Conservation (phyloP, 1,139 yeast species). For the Hanseniaspora uvarum region DNA sequence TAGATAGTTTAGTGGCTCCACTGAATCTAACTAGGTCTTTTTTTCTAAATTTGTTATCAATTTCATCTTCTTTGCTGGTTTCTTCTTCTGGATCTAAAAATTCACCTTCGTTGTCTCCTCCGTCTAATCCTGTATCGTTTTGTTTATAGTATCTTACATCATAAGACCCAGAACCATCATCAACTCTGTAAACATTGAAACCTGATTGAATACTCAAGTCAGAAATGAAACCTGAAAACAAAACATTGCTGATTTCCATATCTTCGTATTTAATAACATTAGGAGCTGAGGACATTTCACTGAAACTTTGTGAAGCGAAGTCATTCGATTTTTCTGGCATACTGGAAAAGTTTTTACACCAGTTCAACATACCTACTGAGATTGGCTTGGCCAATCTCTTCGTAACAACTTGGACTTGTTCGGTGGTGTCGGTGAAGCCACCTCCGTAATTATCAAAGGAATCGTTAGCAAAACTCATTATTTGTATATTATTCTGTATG, state of each 20-base stretch:
- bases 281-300: background rate
- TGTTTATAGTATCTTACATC: slow-evolving; percentile 66
- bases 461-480: slow-evolving; percentile 15
- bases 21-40: slow-evolving; percentile 47
- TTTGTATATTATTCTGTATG: background rate
- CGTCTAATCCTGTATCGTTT: slow-evolving; percentile 35
- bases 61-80: slow-evolving; percentile 28
- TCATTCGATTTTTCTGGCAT: background rate
- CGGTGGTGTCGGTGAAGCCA: slow-evolving; percentile 5
- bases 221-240: slow-evolving; percentile 58
- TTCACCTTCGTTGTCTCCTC: slow-evolving; percentile 27
- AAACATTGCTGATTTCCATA: slow-evolving; percentile 46
- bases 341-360: slow-evolving; percentile 11
- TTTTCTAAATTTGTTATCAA: slow-evolving; percentile 48
- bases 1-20: slow-evolving; percentile 47
- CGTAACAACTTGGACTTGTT: slow-evolving; percentile 13
- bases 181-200: slow-evolving; percentile 47
- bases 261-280: slow-evolving; percentile 35
- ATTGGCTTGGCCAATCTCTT: slow-evolving; percentile 15
- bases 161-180: slow-evolving; percentile 76
- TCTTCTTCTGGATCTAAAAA: slow-evolving; percentile 31
- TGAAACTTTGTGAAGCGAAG: slow-evolving; percentile 4
- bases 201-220: slow-evolving; percentile 48
- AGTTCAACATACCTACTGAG: slow-evolving; percentile 13
- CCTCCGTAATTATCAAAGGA: slow-evolving; percentile 12